These are phyloP conservation scores for Colletotrichum sp. DNA, from an alignment of 2,329 filamentous ascomycete genomes.

Conservation along the genomic window DNA sequence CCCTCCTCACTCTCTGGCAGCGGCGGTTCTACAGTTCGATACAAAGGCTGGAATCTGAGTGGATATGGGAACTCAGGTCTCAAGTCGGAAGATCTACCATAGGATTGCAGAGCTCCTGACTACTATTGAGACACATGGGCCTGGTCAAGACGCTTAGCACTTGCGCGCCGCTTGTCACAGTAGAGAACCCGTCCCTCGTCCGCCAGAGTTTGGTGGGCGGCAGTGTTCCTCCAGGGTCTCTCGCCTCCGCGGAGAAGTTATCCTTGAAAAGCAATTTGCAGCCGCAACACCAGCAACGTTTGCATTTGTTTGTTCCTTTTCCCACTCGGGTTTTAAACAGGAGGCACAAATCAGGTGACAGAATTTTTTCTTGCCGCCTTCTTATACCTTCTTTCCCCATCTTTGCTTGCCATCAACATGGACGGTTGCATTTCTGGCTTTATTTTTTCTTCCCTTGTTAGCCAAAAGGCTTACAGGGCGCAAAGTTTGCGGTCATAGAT, in stretches of 20 bases:
- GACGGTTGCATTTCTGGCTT: not conserved
- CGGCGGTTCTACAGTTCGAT: constrained; percentile 30
- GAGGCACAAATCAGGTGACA: not conserved
- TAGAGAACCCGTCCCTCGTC: not conserved
- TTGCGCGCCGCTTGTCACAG: not conserved
- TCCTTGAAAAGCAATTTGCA: not conserved
- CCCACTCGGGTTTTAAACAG: not conserved
- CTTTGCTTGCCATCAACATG: not conserved
- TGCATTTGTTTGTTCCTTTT: constrained; percentile 1
- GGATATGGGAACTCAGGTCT: constrained; percentile 46
- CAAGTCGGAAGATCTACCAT: constrained; percentile 35
- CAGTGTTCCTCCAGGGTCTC: constrained; percentile 1
- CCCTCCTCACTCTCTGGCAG: constrained; percentile 28
- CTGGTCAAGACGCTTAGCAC: not conserved
- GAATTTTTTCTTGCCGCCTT: not conserved
- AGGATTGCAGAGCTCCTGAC: constrained; percentile 19
- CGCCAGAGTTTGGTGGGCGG: constrained; percentile 15
- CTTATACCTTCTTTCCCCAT: not conserved
- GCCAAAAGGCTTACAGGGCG: not conserved
- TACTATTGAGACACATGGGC: not conserved
- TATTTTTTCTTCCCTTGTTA: not conserved
- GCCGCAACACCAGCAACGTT: not conserved
- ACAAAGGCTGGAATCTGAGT: constrained; percentile 44
- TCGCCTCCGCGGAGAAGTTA: constrained; percentile 18
- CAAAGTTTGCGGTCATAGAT: constrained; percentile 16